Percentiles rank a stretch among this genome's conserved stretches.
phyloP scores from a whole-genome alignment of 1,139 yeast species.

The Blastobotrys niveus region DNA sequence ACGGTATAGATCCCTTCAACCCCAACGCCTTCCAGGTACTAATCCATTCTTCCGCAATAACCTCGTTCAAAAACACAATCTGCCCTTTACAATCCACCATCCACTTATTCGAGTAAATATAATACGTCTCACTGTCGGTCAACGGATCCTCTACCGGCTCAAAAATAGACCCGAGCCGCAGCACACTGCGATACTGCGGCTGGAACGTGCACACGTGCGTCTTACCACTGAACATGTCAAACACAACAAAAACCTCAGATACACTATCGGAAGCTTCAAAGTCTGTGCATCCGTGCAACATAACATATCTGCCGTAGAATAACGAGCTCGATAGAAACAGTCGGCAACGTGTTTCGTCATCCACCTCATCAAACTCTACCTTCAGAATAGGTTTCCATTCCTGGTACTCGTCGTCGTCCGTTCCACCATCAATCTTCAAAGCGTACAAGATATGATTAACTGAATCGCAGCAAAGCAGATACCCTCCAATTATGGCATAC shows the following conservation, averaged over 20 bases:
- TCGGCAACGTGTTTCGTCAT: neutral
- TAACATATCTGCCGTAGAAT: neutral
- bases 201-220: neutral
- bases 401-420: no score
- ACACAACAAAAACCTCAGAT: neutral
- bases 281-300: neutral
- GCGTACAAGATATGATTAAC: neutral
- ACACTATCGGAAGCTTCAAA: neutral
- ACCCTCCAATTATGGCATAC: neutral
- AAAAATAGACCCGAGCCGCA: neutral
- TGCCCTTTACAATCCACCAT: neutral
- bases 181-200: neutral
- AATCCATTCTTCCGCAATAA: constrained; percentile 2
- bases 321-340: neutral
- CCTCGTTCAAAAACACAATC: neutral
- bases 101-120: constrained; percentile 3
- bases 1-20: neutral
- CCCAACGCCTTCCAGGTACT: constrained; percentile 1
- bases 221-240: constrained; percentile 1
- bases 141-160: constrained; percentile 2
- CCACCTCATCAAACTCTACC: neutral
- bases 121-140: neutral
- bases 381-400: neutral
- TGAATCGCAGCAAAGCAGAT: neutral
- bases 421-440: neutral